Base-by-base conservation (phyloP, 202 grass and related monocot genomes). In the Saccharum hybrid region DNA sequence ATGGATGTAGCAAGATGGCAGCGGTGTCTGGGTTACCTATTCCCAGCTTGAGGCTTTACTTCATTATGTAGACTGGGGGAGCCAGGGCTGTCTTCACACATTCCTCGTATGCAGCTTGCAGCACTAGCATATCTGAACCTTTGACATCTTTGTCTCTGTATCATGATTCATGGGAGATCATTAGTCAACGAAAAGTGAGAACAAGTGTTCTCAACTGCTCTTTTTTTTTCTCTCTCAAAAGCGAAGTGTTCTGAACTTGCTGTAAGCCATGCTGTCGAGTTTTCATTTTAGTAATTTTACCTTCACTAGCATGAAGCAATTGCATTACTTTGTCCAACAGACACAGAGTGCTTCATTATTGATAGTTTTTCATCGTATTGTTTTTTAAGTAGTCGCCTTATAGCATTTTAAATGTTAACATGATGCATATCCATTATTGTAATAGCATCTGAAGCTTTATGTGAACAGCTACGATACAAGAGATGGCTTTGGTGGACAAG, bases 401-500 rank as follows among this genome's bases (percentile, higher is more conserved):
- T 59, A 19, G 13, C 21, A 22, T 42, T 57, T 42, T 30, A 30
- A 31, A 6, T 21, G 3, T 19, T 76, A 48, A 51, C 23, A 16
- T 56, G 57, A 70, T 62, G 34, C 49, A 54, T 49, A 36, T 52
- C 13, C 15, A 45, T 80, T 28, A 51, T 60, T 81, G 12, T 72
- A 75, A 14, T 31, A 75, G 36, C 72, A 46, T 85, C n/a, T 88
- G 72, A 81, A 77, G 6, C 36, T 88, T 66, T 81, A 60, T 34
- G 28, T 86, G 68, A 49, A 85, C 75, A 98, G 92, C 74, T 84
- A 37, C 70, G 92, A 75, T 98, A 98, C 74, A 98, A 87, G 71
- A 93, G 86, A 88, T 98, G 96, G 96, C 89, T 98, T 79, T 86
- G 96, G 96, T 98, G 92, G 96, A 84, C 96, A 16, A 88, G 96